These are phyloP conservation scores for Solanum corneliomulleri DNA, from an alignment of 257 asterid genomes.

Conservation along the genomic window DNA sequence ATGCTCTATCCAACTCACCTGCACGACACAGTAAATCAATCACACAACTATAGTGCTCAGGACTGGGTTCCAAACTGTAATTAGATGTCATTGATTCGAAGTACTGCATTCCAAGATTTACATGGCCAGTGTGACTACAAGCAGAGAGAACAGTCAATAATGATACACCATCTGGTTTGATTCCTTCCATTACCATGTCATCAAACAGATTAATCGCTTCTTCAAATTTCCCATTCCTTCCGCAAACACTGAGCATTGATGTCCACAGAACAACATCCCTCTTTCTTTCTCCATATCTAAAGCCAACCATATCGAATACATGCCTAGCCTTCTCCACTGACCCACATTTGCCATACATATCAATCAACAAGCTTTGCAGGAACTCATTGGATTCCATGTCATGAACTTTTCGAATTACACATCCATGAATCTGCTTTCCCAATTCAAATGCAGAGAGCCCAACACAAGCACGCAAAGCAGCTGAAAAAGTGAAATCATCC, in stretches of 20 bases:
- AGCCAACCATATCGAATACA: slow-evolving; percentile 44
- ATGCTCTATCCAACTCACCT: slow-evolving; percentile 70
- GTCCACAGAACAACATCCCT: slow-evolving; percentile 80
- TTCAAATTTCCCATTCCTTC: slow-evolving; percentile 45
- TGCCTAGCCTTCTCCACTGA: slow-evolving; percentile 38
- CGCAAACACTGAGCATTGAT: slow-evolving; percentile 62
- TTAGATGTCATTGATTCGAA: slow-evolving; percentile 53
- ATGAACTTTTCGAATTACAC: slow-evolving; percentile 21
- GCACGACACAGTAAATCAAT: slow-evolving; percentile 75
- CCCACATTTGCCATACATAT: slow-evolving; percentile 86
- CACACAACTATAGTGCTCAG: slow-evolving; percentile 78
- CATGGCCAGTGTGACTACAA: slow-evolving; percentile 83
- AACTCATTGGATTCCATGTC: slow-evolving; percentile 40
- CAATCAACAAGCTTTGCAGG: slow-evolving; percentile 67
- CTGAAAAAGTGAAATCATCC: slow-evolving; percentile 52
- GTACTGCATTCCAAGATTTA: slow-evolving; percentile 55
- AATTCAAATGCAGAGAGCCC: slow-evolving; percentile 44
- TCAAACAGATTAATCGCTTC: slow-evolving; percentile 43
- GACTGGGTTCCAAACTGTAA: slow-evolving; percentile 37
- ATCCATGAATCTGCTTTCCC: slow-evolving; percentile 64
- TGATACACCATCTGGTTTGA: slow-evolving; percentile 65
- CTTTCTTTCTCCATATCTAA: slow-evolving; percentile 12
- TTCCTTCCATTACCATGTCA: slow-evolving; percentile 53
- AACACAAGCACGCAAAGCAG: slow-evolving; percentile 51
- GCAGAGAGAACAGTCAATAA: slow-evolving; percentile 70